Conservation (phyloP, 495 filamentous ascomycete genomes). For the Viridothelium virens region DNA sequence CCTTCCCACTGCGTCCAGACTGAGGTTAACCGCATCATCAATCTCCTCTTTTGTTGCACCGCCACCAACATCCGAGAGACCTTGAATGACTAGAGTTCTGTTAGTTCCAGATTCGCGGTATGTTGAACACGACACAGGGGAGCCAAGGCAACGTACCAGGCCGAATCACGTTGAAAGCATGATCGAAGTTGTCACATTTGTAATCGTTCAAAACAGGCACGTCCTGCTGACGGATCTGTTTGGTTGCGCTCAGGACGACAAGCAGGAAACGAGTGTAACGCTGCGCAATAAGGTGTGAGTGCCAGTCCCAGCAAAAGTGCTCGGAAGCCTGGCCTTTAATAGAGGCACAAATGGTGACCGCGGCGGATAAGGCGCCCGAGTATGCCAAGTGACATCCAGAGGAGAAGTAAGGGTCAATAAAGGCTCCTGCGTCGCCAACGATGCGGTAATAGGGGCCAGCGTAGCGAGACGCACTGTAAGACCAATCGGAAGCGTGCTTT, state of each 20-base stretch:
- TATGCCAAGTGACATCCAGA: background rate
- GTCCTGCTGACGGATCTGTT: slow-evolving; percentile 41
- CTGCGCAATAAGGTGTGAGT: slow-evolving; percentile 40
- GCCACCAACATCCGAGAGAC: slow-evolving; percentile 31
- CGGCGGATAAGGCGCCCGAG: background rate
- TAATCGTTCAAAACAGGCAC: slow-evolving; percentile 26
- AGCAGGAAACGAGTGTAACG: slow-evolving; percentile 47
- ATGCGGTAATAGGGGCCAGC: slow-evolving; percentile 1
- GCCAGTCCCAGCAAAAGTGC: slow-evolving; percentile 31
- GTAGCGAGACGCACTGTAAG: background rate
- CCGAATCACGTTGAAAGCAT: slow-evolving; percentile 40
- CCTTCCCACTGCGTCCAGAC: slow-evolving; percentile 30
- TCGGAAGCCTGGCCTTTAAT: background rate
- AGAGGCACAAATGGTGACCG: background rate
- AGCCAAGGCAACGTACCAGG: slow-evolving; percentile 32
- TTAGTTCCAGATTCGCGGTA: background rate
- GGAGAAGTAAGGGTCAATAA: slow-evolving; percentile 3
- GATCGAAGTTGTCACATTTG: slow-evolving; percentile 42
- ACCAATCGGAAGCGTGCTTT: slow-evolving; percentile 2
- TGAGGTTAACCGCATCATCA: slow-evolving; percentile 38
- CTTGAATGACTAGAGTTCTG: slow-evolving; percentile 37
- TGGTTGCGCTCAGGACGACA: slow-evolving; percentile 39
- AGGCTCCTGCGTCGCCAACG: background rate
- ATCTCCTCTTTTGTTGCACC: slow-evolving; percentile 35
- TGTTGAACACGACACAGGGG: background rate